Evolutionary conservation across 2,329 filamentous ascomycete species (phyloP), one percentile per base, ranked within the genome.

Genomic region (Triangularia setosa): DNA sequence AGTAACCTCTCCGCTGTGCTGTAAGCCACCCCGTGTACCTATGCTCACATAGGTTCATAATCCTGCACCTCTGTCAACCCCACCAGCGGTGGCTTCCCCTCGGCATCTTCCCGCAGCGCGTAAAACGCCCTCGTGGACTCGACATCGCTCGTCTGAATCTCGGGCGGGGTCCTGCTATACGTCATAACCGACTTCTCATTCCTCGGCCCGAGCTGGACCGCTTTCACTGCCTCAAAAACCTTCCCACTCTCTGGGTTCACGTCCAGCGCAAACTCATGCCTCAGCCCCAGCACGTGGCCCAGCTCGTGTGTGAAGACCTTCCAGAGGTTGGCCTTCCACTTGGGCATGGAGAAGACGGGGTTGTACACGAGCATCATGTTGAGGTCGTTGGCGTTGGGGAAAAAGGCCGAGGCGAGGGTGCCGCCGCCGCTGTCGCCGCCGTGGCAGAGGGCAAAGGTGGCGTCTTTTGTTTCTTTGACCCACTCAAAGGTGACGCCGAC

Each of bases 401-500:
- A 58, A 9, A 58, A 58, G 6, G 28, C 55, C 4, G 27, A 35
- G 5, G 55, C 55, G 12, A 58, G 16, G 23, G 14, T 16, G 27
- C 25, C 25, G 8, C 25, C 25, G 8, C 18, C 55, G 18, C 18
- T 30, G 55, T 35, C 33, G n/a, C 55, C 55, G 23, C 55, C 55
- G 55, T 35, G 28, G 28, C 55, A 58, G 25, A 58, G 55, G n/a
- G 55, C 55, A 40, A 58, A 58, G 23, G 55, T 35, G 11, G 55
- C 55, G 28, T 58, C 55, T 21, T 30, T 21, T 11, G 55, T 6
- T 4, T 24, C 23, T 4, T 35, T 35, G 28, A 58, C 27, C 55
- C 55, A 58, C 11, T 58, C 55, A 9, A 58, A 58, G n/a, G 16
- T 58, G n/a, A 58, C 55, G 28, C 55, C 55, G 9, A 58, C n/a